phyloP scores from a whole-genome alignment of 2,329 filamentous ascomycete species.

The Drechslerella coelobrocha region DNA sequence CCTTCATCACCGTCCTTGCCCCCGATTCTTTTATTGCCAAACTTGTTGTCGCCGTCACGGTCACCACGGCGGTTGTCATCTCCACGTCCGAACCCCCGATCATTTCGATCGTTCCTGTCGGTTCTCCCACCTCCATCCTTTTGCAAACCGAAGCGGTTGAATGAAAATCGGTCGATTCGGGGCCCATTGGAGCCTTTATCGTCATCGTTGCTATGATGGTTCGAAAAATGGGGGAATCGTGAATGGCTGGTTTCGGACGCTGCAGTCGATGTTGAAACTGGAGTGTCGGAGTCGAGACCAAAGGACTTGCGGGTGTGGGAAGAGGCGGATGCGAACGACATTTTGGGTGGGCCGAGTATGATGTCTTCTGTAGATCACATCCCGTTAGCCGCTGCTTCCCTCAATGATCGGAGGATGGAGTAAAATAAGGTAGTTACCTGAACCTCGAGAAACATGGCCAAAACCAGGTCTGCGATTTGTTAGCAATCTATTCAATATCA shows the following conservation, averaged over 20 bases:
- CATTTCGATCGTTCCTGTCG: conserved; percentile 52
- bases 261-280: conserved; percentile 47
- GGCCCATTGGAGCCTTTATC: conserved; percentile 50
- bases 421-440: conserved; percentile 50
- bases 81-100: conserved; percentile 52
- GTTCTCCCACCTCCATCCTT: conserved; percentile 51
- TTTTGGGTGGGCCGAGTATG: conserved; percentile 64
- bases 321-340: conserved; percentile 63
- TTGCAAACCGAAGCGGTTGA: conserved; percentile 53
- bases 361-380: conserved; percentile 60
- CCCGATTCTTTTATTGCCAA: conserved; percentile 18
- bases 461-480: conserved; percentile 41
- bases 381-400: conserved; percentile 17
- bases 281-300: conserved; percentile 29
- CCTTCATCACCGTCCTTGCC: conserved; percentile 49
- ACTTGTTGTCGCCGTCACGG: conserved; percentile 28
- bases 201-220: conserved; percentile 51
- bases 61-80: conserved; percentile 52
- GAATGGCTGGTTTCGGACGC: conserved; percentile 51
- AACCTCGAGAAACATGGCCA: conserved; percentile 54
- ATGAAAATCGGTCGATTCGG: conserved; percentile 50
- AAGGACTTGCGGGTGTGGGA: conserved; percentile 59
- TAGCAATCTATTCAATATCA: background rate
- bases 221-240: conserved; percentile 49
- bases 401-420: conserved; percentile 2